These are phyloP conservation scores for Prunus mume DNA, from an alignment of 306 rosid genomes.

Conservation along the genomic window DNA sequence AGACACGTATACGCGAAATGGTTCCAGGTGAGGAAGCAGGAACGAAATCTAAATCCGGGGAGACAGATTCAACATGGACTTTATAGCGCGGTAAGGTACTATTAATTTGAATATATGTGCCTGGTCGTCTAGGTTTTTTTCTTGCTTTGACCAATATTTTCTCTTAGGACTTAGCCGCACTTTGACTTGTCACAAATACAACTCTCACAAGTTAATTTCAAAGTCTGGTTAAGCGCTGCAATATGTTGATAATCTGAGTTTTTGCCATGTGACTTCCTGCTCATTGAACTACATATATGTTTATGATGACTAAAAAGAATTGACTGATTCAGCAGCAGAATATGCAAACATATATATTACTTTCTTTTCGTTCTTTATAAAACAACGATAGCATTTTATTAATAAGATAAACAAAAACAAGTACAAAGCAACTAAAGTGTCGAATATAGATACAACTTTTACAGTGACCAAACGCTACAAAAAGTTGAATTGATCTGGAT, in stretches of 20 bases:
- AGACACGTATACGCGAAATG: neutral
- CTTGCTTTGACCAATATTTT: neutral
- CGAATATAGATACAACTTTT: no score
- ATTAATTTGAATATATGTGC: neutral
- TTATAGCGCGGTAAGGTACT: no score
- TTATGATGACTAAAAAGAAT: neutral
- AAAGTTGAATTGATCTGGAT: no score
- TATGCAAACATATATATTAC: neutral
- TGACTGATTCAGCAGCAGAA: neutral
- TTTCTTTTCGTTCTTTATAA: no score
- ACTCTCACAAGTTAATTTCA: neutral
- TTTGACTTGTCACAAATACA: neutral
- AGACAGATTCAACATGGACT: conserved; percentile 6
- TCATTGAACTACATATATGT: neutral
- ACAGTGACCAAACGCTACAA: no score
- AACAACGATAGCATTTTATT: no score
- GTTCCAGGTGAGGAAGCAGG: conserved; percentile 9
- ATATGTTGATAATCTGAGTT: neutral
- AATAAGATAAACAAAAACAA: no score
- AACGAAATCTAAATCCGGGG: neutral
- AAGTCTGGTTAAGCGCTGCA: neutral
- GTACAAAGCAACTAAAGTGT: no score
- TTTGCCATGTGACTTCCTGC: neutral
- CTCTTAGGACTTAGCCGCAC: neutral
- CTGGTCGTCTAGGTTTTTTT: neutral